phyloP scores from a whole-genome alignment of 257 asterid species.

The Echium plantagineum region DNA sequence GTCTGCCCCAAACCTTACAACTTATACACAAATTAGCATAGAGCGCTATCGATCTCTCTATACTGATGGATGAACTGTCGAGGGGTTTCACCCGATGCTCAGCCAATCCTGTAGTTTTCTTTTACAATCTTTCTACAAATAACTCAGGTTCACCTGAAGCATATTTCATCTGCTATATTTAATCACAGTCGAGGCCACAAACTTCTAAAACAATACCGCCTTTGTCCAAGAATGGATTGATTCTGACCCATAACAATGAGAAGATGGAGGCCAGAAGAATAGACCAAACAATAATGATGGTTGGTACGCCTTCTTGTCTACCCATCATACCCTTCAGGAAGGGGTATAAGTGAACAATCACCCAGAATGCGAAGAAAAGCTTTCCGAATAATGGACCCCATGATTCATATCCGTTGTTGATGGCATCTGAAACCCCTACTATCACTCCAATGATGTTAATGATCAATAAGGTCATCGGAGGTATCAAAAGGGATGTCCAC shows the following conservation, averaged over 20 bases:
- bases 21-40: conserved; percentile 2
- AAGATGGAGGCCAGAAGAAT: conserved; percentile 4
- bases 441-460: conserved; percentile 2
- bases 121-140: too few relatives aligned
- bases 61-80: not conserved
- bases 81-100: not conserved
- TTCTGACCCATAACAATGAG: conserved; percentile 5
- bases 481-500: conserved; percentile 4
- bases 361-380: conserved; percentile 5
- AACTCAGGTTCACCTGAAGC: not conserved
- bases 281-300: conserved; percentile 2
- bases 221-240: not conserved
- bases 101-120: not conserved
- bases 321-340: conserved; percentile 6
- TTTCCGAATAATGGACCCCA: conserved; percentile 4
- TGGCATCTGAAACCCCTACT: conserved; percentile 3
- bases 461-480: conserved; percentile 3
- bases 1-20: not conserved
- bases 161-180: not conserved
- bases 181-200: conserved; percentile 3
- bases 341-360: conserved; percentile 5
- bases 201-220: conserved; percentile 1
- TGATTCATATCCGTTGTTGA: conserved; percentile 2
- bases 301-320: conserved; percentile 1
- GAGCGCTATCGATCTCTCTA: not conserved